Evolutionary conservation across 2,329 filamentous ascomycete species (phyloP), one percentile per base, ranked within the genome.

Genomic region (Mollisia scopiformis): DNA sequence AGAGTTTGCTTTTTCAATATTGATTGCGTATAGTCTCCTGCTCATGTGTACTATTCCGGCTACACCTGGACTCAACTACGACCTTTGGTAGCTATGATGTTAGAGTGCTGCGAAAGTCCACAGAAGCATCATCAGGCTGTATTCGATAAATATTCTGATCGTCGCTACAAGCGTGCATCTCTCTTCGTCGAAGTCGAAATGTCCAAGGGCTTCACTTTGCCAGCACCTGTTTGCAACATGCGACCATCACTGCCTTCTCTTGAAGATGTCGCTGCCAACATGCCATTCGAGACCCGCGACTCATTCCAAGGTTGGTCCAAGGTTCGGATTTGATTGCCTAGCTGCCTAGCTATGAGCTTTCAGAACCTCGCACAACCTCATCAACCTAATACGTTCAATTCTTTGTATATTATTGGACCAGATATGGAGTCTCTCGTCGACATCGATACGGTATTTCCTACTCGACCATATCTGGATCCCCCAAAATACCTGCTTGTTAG

Each of bases 11-110:
- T 50, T 3, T 7, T 35, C 3, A 31, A 41, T 35, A 49, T 66
- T 71, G 61, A 70, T 51, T 16, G 19, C 58, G 52, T 57, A 50
- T 57, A 96, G 92, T 88, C 89, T 62, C 86, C 87, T 64, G 85
- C 89, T 19, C 95, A 99, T 73, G 88, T 95, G 35, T 88, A 96
- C 78, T 98, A 96, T 78, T 96, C 94, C 35, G 92, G 92, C 57
- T 98, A 99, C 79, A 97, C 93, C 1, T 93, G 90, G 78, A 78
- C 81, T 49, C 95, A 99, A 76, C 81, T 99, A 58, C 88, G 88
- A 71, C 88, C 89, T 1, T 79, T 97, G 37, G 83, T 97, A 50
- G 81, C 82, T 14, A 88, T 91, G 75, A 88, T 99, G 66, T 79
- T 96, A 53, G 92, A 97, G 68, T 98, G 94, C 79, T 97, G 93